Percentiles rank a stretch among this genome's conserved stretches.
Conservation (phyloP, 192 early-diverging fungal species). For the Podila epigama region DNA sequence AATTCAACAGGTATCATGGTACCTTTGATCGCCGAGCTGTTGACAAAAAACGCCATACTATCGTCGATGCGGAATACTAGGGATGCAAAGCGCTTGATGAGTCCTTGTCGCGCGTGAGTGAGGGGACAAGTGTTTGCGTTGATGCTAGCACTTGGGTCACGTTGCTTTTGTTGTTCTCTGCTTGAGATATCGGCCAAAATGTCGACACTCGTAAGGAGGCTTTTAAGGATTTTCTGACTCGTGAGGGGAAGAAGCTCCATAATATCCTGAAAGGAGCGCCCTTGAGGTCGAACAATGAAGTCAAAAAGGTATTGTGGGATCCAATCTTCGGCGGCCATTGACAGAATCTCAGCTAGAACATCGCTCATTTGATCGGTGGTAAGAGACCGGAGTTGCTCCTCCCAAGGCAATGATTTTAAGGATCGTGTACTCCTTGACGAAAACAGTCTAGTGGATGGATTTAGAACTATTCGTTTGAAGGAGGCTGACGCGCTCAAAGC, state of each 20-base stretch:
- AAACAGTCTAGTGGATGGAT: not conserved
- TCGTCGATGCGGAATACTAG: slow-evolving; percentile 1
- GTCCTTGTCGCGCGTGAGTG: not conserved
- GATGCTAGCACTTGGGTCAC: not conserved
- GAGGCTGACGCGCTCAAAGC: not conserved
- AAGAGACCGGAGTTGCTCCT: not conserved
- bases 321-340: not conserved
- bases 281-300: not conserved
- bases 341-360: not conserved
- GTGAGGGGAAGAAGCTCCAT: not conserved
- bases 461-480: not conserved
- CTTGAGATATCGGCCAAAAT: not conserved
- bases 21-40: not conserved
- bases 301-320: not conserved
- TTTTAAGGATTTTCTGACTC: not conserved
- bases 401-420: not conserved
- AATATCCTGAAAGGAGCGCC: not conserved
- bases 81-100: not conserved
- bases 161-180: not conserved
- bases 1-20: not conserved
- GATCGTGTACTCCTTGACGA: too few relatives aligned
- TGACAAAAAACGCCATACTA: not conserved
- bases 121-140: not conserved
- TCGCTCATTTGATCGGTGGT: not conserved
- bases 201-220: not conserved